Base-by-base conservation (phyloP, 2,329 filamentous ascomycete genomes). In the Colletotrichum lini region DNA sequence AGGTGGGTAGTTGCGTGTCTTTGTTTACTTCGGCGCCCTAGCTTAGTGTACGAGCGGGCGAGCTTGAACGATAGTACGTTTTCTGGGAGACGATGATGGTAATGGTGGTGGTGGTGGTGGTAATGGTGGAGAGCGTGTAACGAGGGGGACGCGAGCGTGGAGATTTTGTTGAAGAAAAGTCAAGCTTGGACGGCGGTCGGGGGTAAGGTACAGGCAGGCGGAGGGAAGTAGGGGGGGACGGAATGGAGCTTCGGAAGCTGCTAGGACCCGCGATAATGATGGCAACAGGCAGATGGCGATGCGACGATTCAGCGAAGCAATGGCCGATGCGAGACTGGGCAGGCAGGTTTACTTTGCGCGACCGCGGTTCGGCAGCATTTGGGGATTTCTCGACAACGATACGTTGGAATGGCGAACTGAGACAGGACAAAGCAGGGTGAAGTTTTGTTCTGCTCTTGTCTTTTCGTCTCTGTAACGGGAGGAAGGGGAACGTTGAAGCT, bases 131-230 rank as follows among this genome's bases (percentile, higher is more conserved):
- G 57, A 15, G 44, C 42, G 23, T 63, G 23, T 23, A n/a, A 44
- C 56, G 40, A 62, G 44, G 30, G 40, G 30, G 59, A 62, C 38
- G 49, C 15, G 38, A 23, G 45, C 60, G 49, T 53, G 60, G 49
- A 52, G 49, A 52, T 52, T 63, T 63, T 63, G 60, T 63, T 63
- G 60, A 63, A 54, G 60, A 63, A 63, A 63, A 63, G 60, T 52
- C 40, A 54, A 63, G 60, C 60, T 63, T 63, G 60, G 60, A 63
- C 60, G 38, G 60, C 53, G 49, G 60, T 63, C 60, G 60, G 56
- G 30, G 52, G 30, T 54, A 38, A 50, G 47, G 59, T 50, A 62
- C 30, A 40, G 47, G 45, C 59, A 40, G 47, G 45, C 59, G 18
- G 9, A 35, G 26, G 18, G 26, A 38, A 18, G 30, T 49, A 35